Evolutionary conservation across 1,139 yeast species (phyloP).

Genomic region (Pichia sp.): DNA sequence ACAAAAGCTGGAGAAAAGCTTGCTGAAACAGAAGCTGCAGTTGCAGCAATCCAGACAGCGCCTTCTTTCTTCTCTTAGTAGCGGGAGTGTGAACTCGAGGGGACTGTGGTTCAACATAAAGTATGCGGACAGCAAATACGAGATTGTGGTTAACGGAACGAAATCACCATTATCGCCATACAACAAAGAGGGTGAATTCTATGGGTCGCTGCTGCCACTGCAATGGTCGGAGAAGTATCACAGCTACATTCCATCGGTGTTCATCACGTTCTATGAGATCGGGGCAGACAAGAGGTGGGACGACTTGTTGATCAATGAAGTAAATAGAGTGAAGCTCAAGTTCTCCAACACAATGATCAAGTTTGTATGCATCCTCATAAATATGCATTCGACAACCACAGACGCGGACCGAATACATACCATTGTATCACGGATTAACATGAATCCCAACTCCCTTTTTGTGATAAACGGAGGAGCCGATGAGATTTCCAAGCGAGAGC

Average conservation of each 20-base stretch:
- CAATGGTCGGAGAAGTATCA: constrained; percentile 50
- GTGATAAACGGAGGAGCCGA: constrained; percentile 11
- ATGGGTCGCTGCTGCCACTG: constrained; percentile 39
- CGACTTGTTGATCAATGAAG: constrained; percentile 33
- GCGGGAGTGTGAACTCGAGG: constrained; percentile 12
- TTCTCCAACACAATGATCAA: constrained; percentile 23
- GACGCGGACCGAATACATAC: constrained; percentile 4
- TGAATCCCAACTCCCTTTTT: constrained; percentile 33
- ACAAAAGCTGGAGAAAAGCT: not conserved
- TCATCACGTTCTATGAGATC: constrained; percentile 40
- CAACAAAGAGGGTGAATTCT: constrained; percentile 33
- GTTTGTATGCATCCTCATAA: constrained; percentile 13
- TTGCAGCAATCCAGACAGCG: not conserved
- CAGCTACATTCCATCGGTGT: constrained; percentile 39
- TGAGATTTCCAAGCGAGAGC: constrained; percentile 13
- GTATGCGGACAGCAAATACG: constrained; percentile 28
- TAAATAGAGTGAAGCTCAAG: constrained; percentile 34
- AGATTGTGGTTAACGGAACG: constrained; percentile 14
- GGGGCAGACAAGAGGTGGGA: constrained; percentile 19
- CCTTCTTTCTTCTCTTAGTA: constrained; percentile 14
- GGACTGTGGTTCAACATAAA: constrained; percentile 27
- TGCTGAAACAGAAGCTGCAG: constrained; percentile 10
- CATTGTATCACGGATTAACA: constrained; percentile 37
- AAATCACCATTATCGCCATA: constrained; percentile 38
- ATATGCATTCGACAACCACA: constrained; percentile 4